phyloP scores from a whole-genome alignment of 2,329 filamentous ascomycete species.

The Ophiostoma sp. region DNA sequence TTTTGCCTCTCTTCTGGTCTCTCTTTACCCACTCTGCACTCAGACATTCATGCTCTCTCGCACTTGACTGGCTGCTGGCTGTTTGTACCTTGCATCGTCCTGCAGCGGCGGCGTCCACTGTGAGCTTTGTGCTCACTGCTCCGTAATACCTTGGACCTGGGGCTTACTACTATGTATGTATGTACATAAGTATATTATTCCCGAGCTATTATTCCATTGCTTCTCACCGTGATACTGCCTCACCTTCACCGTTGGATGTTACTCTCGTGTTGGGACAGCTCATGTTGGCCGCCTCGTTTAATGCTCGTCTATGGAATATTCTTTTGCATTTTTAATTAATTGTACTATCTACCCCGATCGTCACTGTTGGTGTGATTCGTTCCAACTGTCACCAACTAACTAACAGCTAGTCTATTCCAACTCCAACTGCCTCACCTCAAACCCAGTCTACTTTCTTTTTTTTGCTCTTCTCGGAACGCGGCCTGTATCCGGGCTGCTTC shows the following conservation, averaged over 20 bases:
- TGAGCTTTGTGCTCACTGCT: neutral
- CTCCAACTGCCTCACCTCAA: neutral
- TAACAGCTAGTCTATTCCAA: neutral
- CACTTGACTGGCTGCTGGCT: too few relatives aligned
- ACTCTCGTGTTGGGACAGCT: neutral
- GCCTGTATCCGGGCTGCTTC: neutral
- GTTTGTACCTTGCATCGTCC: conserved; percentile 24
- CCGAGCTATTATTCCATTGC: neutral
- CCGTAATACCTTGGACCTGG: too few relatives aligned
- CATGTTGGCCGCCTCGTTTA: neutral
- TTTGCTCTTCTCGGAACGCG: neutral
- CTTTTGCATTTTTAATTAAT: too few relatives aligned
- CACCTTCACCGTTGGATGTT: conserved; percentile 3
- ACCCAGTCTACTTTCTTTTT: neutral
- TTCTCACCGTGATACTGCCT: neutral
- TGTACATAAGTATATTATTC: neutral
- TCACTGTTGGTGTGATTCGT: neutral
- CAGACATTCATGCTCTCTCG: neutral
- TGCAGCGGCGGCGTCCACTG: conserved; percentile 19
- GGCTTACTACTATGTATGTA: too few relatives aligned
- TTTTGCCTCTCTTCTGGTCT: neutral
- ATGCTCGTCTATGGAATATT: neutral
- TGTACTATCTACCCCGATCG: neutral
- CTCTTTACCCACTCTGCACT: neutral
- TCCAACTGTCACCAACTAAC: neutral